These are phyloP conservation scores for Mycena haematopus DNA, from an alignment of 768 basidiomycete species.

Conservation along the genomic window DNA sequence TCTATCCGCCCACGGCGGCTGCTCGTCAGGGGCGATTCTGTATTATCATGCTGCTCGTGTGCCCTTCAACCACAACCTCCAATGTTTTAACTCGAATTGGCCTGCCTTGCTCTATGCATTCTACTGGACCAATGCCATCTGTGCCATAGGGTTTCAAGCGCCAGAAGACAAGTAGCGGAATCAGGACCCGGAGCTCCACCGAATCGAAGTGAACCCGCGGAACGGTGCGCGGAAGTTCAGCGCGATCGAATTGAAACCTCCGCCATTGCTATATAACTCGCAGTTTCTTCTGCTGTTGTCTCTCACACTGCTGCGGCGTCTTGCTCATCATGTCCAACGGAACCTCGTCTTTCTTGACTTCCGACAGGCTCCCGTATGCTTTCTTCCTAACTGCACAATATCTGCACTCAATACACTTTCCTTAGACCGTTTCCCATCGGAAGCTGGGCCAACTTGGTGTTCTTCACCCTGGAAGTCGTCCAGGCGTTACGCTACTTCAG, in stretches of 20 bases:
- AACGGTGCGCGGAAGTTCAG: conserved; percentile 9
- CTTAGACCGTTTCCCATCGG: conserved; percentile 18
- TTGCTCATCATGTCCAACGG: conserved; percentile 7
- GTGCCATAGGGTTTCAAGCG: no score
- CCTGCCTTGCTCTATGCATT: no score
- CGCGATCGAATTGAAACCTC: conserved; percentile 15
- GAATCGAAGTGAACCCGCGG: conserved; percentile 12
- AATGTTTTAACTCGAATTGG: no score
- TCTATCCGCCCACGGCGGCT: no score
- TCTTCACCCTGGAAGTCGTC: conserved; percentile 13
- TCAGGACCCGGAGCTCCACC: not conserved
- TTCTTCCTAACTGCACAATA: not conserved
- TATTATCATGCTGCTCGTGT: no score
- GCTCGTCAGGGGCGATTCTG: no score
- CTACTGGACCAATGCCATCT: no score
- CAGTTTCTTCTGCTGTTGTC: not conserved
- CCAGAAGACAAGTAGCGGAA: not conserved
- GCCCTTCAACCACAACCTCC: no score
- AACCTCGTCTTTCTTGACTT: conserved; percentile 14
- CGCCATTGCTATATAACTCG: not conserved
- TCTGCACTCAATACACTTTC: not conserved
- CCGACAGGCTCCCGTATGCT: conserved; percentile 12
- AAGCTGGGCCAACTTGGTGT: conserved; percentile 6
- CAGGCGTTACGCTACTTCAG: conserved; percentile 15
- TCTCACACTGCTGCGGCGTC: not conserved